Percentiles rank a stretch among this genome's conserved stretches.
Evolutionary conservation across 306 rosid species (phyloP).

Genomic region (Trichosanthes truncata): DNA sequence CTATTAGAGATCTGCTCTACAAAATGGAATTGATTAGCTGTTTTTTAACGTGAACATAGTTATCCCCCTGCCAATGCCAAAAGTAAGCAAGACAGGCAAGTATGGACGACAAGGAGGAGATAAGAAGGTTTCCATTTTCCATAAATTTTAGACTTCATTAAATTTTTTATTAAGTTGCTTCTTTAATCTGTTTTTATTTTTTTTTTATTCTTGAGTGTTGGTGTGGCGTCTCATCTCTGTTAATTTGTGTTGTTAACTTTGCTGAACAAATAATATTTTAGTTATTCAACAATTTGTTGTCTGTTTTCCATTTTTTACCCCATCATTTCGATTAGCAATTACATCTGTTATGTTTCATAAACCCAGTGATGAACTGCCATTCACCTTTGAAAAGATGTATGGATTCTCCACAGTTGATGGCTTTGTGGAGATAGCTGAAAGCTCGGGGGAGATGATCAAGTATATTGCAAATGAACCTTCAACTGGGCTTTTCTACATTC

Average conservation of each 20-base stretch:
- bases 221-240: not conserved
- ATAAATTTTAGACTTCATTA: not conserved
- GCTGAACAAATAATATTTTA: not conserved
- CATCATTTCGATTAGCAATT: constrained; percentile 11
- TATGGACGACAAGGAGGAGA: not conserved
- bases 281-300: not conserved
- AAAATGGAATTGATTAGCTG: not conserved
- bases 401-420: constrained; percentile 83
- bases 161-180: not conserved
- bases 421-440: constrained; percentile 72
- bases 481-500: constrained; percentile 76
- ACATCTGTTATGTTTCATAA: constrained; percentile 11
- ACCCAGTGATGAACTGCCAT: constrained; percentile 40
- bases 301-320: not conserved
- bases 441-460: constrained; percentile 75
- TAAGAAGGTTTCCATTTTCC: not conserved
- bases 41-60: not conserved
- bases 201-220: not conserved
- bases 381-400: constrained; percentile 59
- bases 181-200: not conserved
- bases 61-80: not conserved
- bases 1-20: too few species aligned
- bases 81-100: not conserved
- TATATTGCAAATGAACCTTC: constrained; percentile 83
- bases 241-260: not conserved